Percentiles rank a stretch among this genome's conserved stretches.
These are phyloP conservation scores for Chamaecyparis obtusa DNA, from an alignment of 75 land plant species.

Conservation along the genomic window DNA sequence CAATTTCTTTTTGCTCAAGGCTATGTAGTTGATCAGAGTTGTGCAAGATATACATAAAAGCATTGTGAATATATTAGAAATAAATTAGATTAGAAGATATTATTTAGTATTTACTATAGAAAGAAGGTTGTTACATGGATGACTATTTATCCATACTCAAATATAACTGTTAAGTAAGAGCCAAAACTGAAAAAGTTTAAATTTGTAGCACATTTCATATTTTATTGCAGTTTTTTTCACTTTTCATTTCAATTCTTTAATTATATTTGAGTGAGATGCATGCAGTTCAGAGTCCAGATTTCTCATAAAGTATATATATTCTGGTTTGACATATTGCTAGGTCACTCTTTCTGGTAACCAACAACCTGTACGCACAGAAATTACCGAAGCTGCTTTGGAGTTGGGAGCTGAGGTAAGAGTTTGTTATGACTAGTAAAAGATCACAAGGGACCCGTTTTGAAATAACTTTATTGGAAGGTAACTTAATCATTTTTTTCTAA, in stretches of 20 bases:
- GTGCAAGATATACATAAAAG: neutral
- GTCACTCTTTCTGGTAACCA: slow-evolving; percentile 93
- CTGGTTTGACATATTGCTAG: slow-evolving; percentile 27
- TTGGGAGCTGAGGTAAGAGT: slow-evolving; percentile 80
- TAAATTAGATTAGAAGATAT: neutral
- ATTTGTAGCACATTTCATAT: neutral
- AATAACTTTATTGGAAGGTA: neutral
- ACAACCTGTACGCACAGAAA: slow-evolving; percentile 88
- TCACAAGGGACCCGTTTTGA: too few species aligned
- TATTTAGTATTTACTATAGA: neutral
- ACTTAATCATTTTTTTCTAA: too few species aligned
- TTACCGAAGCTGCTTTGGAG: slow-evolving; percentile 98
- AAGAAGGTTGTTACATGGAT: neutral
- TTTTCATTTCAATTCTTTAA: neutral
- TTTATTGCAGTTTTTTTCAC: neutral
- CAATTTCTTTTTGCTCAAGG: neutral
- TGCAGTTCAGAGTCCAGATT: neutral
- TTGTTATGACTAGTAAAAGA: neutral
- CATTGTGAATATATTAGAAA: neutral
- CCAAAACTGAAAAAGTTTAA: neutral
- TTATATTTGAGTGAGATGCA: neutral
- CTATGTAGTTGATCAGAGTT: neutral
- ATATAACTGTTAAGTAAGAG: neutral
- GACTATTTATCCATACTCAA: neutral
- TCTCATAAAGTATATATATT: slow-evolving; percentile 4